Conservation (phyloP, 768 basidiomycete genomes). For the Hericium rajendrae region DNA sequence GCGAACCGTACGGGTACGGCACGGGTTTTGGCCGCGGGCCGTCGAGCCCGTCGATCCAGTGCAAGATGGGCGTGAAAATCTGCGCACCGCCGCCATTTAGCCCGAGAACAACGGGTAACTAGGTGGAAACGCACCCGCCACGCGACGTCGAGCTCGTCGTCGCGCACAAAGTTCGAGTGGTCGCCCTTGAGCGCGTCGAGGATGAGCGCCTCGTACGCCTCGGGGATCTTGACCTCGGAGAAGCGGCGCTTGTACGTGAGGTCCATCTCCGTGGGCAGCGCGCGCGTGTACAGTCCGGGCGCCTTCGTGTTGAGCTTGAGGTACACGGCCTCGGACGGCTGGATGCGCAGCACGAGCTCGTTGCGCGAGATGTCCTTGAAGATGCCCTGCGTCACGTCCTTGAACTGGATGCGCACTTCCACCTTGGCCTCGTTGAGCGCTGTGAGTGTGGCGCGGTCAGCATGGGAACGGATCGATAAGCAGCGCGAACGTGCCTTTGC, state of each 20-base stretch:
- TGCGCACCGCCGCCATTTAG: constrained; percentile 21
- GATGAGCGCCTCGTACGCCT: constrained; percentile 93
- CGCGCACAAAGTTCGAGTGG: constrained; percentile 96
- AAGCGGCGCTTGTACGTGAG: constrained; percentile 96
- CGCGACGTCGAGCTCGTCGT: constrained; percentile 94
- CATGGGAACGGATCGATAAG: constrained; percentile 4
- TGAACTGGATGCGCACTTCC: constrained; percentile 96
- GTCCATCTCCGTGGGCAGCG: constrained; percentile 96
- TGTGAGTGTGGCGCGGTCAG: constrained; percentile 21
- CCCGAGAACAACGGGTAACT: not conserved
- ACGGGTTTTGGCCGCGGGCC: constrained; percentile 62
- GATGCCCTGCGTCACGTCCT: constrained; percentile 93
- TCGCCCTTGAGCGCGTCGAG: constrained; percentile 96
- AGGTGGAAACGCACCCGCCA: constrained; percentile 68
- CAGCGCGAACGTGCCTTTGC: constrained; percentile 61
- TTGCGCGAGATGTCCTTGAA: constrained; percentile 95
- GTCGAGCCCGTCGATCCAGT: constrained; percentile 84
- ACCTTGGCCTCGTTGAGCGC: constrained; percentile 98
- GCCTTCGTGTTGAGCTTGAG: constrained; percentile 94
- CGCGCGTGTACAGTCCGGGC: constrained; percentile 83
- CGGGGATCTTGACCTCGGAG: constrained; percentile 83
- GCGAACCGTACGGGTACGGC: constrained; percentile 86
- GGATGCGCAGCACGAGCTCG: constrained; percentile 95
- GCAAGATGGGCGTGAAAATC: constrained; percentile 92
- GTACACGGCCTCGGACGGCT: constrained; percentile 94